These are phyloP conservation scores for Erodium texanum DNA, from an alignment of 441 rosid genomes.

Conservation along the genomic window DNA sequence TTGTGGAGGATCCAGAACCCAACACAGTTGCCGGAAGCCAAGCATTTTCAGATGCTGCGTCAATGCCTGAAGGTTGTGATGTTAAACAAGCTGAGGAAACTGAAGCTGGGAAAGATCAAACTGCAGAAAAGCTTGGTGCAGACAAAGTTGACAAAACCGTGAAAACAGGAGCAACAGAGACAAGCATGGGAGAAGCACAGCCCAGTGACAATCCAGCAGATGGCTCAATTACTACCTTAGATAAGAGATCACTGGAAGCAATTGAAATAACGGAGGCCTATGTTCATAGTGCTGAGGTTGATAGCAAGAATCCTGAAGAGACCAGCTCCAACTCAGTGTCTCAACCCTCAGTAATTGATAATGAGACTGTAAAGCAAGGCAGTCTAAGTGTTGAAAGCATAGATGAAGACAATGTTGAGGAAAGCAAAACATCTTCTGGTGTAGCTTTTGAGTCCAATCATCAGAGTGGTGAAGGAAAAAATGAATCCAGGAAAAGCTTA, in stretches of 20 bases:
- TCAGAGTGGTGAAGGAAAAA: too few relatives aligned
- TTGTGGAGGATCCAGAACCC: background rate
- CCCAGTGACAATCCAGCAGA: background rate
- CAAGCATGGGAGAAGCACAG: background rate
- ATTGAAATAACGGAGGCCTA: background rate
- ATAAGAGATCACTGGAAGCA: background rate
- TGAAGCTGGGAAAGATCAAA: background rate
- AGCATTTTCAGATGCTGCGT: background rate
- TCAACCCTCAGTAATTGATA: background rate
- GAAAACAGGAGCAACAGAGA: background rate
- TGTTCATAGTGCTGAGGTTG: background rate
- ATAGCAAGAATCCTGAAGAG: background rate
- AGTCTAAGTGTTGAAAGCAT: background rate
- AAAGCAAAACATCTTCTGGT: background rate
- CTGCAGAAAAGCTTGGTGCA: background rate
- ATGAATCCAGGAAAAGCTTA: too few relatives aligned
- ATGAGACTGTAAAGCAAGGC: slow-evolving; percentile 5
- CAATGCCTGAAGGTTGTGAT: background rate
- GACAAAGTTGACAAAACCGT: background rate
- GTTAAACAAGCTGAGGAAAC: background rate
- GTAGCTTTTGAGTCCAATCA: too few relatives aligned
- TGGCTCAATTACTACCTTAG: background rate
- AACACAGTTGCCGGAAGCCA: background rate
- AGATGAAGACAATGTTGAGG: background rate
- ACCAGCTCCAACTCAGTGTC: background rate